Evolutionary conservation across 75 land plant genomes (phyloP), one percentile per base, ranked within the genome.

Genomic region (Cunninghamia lanceolata): DNA sequence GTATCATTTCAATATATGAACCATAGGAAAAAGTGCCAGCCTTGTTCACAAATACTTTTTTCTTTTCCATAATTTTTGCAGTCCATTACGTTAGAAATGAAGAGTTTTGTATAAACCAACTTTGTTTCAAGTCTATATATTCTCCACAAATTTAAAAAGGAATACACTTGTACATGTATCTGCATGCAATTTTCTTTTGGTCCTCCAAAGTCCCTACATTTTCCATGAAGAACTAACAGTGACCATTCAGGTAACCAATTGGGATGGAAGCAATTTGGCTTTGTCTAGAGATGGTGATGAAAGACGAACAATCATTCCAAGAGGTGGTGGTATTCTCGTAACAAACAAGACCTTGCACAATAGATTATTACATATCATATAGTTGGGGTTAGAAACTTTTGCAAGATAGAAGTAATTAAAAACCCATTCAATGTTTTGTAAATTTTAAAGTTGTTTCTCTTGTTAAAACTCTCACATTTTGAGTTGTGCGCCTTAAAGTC

Each of bases 291-390:
- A 94, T 86, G 70, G 90, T 85, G 79, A 3, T 52, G 95, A 82
- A 21, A 84, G 93, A 19, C 85, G 92, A 81, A 83, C 46, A 16
- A 88, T 94, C 36, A 88, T 70, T 85, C 92, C 95, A 47, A 85
- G 87, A 28, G 92, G 92, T 74, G 92, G 94, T 84, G 95, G 95
- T 28, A 75, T 94, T 42, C 92, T 94, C n/a, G 92, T 91, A 82
- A 87, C 87, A 21, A 94, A 94, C 85, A 88, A 90, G 36, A 88
- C 35, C 54, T 79, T 94, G 66, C 95, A 94, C 76, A 17, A 84
- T 34, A 86, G 86, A 54, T 83, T 94, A 9, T 70, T 94, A 70
- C 83, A 89, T 46, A 83, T 91, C 84, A 86, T 92, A 21, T 40
- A 80, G 46, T 21, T 7, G 2, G 25, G 11, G 40, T 38, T 38